phyloP scores from a whole-genome alignment of 352 stramenopile species.

The Phytopythium helicoides region DNA sequence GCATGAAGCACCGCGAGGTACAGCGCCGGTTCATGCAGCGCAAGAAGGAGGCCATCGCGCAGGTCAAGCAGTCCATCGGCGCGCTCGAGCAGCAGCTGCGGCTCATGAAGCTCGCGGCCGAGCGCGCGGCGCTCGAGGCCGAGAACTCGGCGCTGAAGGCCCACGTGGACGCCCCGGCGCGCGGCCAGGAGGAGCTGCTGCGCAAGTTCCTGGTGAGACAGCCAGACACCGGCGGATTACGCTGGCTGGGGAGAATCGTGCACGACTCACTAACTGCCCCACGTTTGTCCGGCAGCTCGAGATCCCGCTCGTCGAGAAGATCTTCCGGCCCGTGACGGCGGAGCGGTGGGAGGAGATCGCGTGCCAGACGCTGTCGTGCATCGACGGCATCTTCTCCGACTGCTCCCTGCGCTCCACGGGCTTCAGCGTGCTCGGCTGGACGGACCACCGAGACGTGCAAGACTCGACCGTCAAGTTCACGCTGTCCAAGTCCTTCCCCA shows the following conservation, averaged over 20 bases:
- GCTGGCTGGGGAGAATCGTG: too few relatives aligned
- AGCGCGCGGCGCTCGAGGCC: conserved; percentile 29
- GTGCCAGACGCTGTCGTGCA: conserved; percentile 26
- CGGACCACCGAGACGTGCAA: conserved; percentile 35
- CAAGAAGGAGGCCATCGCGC: conserved; percentile 39
- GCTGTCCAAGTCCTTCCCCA: conserved; percentile 44
- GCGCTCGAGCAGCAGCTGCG: conserved; percentile 34
- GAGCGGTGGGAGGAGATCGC: conserved; percentile 33
- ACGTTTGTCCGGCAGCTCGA: conserved; percentile 11
- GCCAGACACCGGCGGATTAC: neutral
- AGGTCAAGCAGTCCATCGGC: conserved; percentile 30
- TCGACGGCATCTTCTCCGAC: conserved; percentile 27
- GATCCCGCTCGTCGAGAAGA: conserved; percentile 23
- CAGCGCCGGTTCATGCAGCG: conserved; percentile 52
- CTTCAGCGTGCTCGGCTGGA: conserved; percentile 47
- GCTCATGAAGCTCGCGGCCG: conserved; percentile 30
- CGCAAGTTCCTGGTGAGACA: conserved; percentile 13
- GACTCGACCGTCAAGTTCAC: conserved; percentile 42
- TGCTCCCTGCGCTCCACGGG: conserved; percentile 26
- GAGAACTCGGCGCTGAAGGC: conserved; percentile 31
- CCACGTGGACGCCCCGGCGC: conserved; percentile 8
- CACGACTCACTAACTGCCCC: too few relatives aligned
- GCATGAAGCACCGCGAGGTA: conserved; percentile 49
- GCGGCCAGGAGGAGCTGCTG: conserved; percentile 23
- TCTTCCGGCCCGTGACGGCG: conserved; percentile 26